A percentile compares a stretch with the other conserved stretches of the same genome.
These are phyloP conservation scores for Pyrus communis DNA, from an alignment of 306 rosid genomes.

Conservation along the genomic window DNA sequence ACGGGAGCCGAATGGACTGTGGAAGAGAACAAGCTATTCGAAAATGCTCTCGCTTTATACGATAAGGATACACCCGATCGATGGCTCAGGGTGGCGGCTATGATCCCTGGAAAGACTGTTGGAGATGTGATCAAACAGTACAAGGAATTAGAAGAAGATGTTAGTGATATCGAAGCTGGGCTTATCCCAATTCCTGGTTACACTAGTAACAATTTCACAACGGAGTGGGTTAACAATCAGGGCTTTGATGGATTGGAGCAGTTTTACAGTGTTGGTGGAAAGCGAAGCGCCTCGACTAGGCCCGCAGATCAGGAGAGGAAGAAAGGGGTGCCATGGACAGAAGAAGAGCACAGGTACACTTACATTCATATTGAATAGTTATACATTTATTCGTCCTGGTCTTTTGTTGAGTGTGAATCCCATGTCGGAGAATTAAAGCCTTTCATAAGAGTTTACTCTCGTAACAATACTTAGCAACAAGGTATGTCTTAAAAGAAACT, in stretches of 20 bases:
- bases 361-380: not conserved
- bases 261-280: slow-evolving; percentile 45
- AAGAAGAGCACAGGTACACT: slow-evolving; percentile 91
- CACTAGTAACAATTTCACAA: slow-evolving; percentile 47
- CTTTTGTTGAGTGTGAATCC: not conserved
- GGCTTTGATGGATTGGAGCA: slow-evolving; percentile 60
- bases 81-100: slow-evolving; percentile 66
- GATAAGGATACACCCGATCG: slow-evolving; percentile 77
- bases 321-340: slow-evolving; percentile 92
- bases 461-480: not conserved
- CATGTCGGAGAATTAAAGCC: not conserved
- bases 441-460: not conserved
- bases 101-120: slow-evolving; percentile 75
- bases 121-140: slow-evolving; percentile 89
- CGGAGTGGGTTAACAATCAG: slow-evolving; percentile 55
- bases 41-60: slow-evolving; percentile 69
- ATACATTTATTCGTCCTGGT: not conserved
- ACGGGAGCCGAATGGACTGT: slow-evolving; percentile 65
- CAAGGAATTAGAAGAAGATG: slow-evolving; percentile 77
- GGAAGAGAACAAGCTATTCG: slow-evolving; percentile 76
- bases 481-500: not conserved
- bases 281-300: slow-evolving; percentile 47
- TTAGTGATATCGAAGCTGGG: slow-evolving; percentile 83
- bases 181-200: slow-evolving; percentile 66
- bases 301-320: slow-evolving; percentile 81